A percentile compares a stretch with the other conserved stretches of the same genome.
These are phyloP conservation scores for Dictyophora rubrovolvata DNA, from an alignment of 768 basidiomycete genomes.

Conservation along the genomic window DNA sequence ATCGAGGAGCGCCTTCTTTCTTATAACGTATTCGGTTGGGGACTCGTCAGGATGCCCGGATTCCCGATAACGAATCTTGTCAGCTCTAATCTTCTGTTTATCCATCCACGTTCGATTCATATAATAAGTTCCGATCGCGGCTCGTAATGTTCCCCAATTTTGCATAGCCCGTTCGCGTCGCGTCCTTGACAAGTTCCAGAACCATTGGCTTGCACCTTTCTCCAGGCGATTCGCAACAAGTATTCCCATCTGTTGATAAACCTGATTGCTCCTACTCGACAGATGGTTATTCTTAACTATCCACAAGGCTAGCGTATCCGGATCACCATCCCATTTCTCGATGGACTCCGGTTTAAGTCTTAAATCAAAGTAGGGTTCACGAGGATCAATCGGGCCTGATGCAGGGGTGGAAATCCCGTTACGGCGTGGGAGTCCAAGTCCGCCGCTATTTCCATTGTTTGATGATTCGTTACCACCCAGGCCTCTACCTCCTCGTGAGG, in stretches of 20 bases:
- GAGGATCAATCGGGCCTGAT: no score
- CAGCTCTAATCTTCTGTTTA: constrained; percentile 20
- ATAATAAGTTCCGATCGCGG: constrained; percentile 20
- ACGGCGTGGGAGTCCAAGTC: no score
- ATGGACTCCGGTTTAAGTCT: constrained; percentile 23
- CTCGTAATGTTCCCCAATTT: constrained; percentile 22
- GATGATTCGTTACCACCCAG: no score
- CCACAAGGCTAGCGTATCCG: constrained; percentile 27
- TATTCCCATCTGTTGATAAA: constrained; percentile 21
- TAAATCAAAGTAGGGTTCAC: constrained; percentile 22
- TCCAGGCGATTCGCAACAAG: constrained; percentile 20
- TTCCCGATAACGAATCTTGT: constrained; percentile 21
- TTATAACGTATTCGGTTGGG: constrained; percentile 27
- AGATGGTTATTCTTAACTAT: constrained; percentile 21
- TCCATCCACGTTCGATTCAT: constrained; percentile 26
- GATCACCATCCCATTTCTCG: no score
- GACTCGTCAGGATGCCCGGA: constrained; percentile 16
- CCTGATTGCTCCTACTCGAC: constrained; percentile 11
- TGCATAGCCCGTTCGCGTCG: constrained; percentile 13
- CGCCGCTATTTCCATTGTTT: no score
- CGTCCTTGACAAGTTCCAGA: constrained; percentile 15
- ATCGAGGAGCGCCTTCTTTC: constrained; percentile 20
- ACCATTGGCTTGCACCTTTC: constrained; percentile 21
- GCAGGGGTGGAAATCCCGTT: no score
- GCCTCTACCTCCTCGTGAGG: no score